Percentiles rank a stretch among this genome's conserved stretches.
Conservation (phyloP, 2,329 filamentous ascomycete genomes). For the Orbilia brochopaga region DNA sequence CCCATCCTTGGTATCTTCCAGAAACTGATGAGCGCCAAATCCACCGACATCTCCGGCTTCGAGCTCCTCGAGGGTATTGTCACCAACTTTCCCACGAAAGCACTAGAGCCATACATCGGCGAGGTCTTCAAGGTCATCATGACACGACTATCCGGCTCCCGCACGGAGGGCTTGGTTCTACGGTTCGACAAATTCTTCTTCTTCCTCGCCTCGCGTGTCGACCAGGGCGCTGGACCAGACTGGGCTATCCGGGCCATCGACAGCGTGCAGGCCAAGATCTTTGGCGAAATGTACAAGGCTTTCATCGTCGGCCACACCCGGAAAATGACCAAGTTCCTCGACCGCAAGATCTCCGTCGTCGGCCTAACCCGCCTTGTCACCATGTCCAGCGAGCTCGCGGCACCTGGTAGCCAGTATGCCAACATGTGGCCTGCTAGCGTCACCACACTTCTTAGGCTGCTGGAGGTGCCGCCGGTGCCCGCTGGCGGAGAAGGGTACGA, state of each 20-base stretch:
- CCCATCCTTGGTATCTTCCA: slow-evolving; percentile 95
- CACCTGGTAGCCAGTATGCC: slow-evolving; percentile 70
- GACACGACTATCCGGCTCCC: slow-evolving; percentile 72
- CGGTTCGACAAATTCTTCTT: slow-evolving; percentile 96
- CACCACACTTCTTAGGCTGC: slow-evolving; percentile 82
- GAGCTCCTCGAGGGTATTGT: slow-evolving; percentile 86
- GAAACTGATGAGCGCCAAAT: slow-evolving; percentile 79
- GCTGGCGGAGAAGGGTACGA: slow-evolving; percentile 66
- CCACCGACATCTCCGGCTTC: slow-evolving; percentile 83
- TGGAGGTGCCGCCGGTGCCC: slow-evolving; percentile 83
- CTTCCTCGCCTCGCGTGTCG: slow-evolving; percentile 78
- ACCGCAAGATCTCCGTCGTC: slow-evolving; percentile 91
- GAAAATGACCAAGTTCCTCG: slow-evolving; percentile 82
- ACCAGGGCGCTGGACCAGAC: slow-evolving; percentile 85
- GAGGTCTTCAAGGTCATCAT: slow-evolving; percentile 83
- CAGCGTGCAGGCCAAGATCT: slow-evolving; percentile 76
- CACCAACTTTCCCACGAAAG: slow-evolving; percentile 71
- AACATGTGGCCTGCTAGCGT: slow-evolving; percentile 93
- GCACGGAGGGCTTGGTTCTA: slow-evolving; percentile 80
- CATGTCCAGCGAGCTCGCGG: slow-evolving; percentile 78
- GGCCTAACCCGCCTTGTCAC: slow-evolving; percentile 91
- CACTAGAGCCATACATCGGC: slow-evolving; percentile 76
- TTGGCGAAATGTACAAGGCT: slow-evolving; percentile 80
- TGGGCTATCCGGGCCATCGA: slow-evolving; percentile 89
- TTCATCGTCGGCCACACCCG: slow-evolving; percentile 89